Evolutionary conservation across 2,329 filamentous ascomycete genomes (phyloP).

Genomic region (Nemania serpens): DNA sequence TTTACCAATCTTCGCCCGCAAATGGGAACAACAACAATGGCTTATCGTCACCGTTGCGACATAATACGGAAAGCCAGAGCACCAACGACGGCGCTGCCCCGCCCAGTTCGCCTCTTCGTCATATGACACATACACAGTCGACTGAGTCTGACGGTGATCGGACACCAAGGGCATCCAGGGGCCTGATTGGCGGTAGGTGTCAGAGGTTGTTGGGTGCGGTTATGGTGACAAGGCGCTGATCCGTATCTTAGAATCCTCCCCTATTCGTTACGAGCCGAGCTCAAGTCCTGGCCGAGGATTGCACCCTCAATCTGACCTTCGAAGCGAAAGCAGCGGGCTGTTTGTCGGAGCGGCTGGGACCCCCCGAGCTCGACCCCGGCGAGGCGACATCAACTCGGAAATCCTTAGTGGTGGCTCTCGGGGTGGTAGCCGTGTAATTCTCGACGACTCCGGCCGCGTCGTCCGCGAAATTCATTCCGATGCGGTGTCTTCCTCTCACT

Average conservation of each 20-base stretch:
- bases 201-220: neutral
- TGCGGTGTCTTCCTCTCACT: constrained; percentile 63
- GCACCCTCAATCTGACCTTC: constrained; percentile 69
- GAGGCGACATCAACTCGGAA: constrained; percentile 88
- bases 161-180: constrained; percentile 70
- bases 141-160: constrained; percentile 63
- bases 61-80: constrained; percentile 62
- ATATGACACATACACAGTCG: constrained; percentile 63
- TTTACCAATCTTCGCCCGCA: constrained; percentile 63
- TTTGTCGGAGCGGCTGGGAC: constrained; percentile 73
- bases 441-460: constrained; percentile 64
- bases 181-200: constrained; percentile 64
- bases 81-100: constrained; percentile 45
- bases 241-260: constrained; percentile 75
- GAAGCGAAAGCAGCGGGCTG: constrained; percentile 83
- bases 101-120: constrained; percentile 64
- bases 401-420: constrained; percentile 62
- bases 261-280: constrained; percentile 87
- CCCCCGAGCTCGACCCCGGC: constrained; percentile 61
- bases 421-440: constrained; percentile 58
- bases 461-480: constrained; percentile 63
- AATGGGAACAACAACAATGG: constrained; percentile 41
- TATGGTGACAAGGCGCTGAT: neutral
- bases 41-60: constrained; percentile 58
- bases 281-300: constrained; percentile 77